These are phyloP conservation scores for Fusarium sp. DNA, from an alignment of 2,329 filamentous ascomycete species.

Conservation along the genomic window DNA sequence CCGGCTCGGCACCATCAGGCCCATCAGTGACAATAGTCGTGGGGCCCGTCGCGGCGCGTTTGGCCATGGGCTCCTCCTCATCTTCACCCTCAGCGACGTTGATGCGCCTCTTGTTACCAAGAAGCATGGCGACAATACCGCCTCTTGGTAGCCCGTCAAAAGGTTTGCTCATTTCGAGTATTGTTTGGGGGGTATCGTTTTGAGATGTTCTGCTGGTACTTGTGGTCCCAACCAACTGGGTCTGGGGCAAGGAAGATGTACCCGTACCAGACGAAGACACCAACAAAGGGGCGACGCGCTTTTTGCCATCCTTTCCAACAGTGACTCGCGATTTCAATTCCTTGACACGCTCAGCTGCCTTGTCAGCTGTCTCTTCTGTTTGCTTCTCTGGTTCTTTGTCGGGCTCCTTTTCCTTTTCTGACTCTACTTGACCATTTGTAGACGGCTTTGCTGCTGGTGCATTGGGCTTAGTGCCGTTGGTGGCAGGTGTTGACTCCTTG, in stretches of 20 bases:
- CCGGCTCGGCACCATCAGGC: constrained; percentile 81
- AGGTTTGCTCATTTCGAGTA: constrained; percentile 91
- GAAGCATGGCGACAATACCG: constrained; percentile 84
- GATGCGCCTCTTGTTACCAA: constrained; percentile 93
- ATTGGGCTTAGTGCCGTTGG: constrained; percentile 64
- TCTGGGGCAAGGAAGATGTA: constrained; percentile 88
- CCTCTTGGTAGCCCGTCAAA: constrained; percentile 94
- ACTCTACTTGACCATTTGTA: constrained; percentile 56
- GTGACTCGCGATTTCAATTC: constrained; percentile 90
- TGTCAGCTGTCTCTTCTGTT: constrained; percentile 64
- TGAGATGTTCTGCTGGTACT: constrained; percentile 71
- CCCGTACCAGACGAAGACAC: constrained; percentile 90
- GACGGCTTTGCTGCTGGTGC: constrained; percentile 54
- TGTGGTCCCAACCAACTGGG: constrained; percentile 84
- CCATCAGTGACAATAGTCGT: constrained; percentile 82
- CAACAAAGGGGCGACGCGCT: constrained; percentile 90
- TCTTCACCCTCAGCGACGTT: constrained; percentile 80
- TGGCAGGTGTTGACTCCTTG: constrained; percentile 61
- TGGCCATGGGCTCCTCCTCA: constrained; percentile 68
- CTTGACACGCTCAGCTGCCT: constrained; percentile 66
- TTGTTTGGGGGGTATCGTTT: constrained; percentile 81
- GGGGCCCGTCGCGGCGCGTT: constrained; percentile 73
- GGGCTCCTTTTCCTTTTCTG: constrained; percentile 53
- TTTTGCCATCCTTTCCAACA: constrained; percentile 96
- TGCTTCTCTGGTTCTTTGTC: constrained; percentile 54